Evolutionary conservation across 164 flowering plant species (phyloP).

Genomic region (Chimonanthus salicifolius): DNA sequence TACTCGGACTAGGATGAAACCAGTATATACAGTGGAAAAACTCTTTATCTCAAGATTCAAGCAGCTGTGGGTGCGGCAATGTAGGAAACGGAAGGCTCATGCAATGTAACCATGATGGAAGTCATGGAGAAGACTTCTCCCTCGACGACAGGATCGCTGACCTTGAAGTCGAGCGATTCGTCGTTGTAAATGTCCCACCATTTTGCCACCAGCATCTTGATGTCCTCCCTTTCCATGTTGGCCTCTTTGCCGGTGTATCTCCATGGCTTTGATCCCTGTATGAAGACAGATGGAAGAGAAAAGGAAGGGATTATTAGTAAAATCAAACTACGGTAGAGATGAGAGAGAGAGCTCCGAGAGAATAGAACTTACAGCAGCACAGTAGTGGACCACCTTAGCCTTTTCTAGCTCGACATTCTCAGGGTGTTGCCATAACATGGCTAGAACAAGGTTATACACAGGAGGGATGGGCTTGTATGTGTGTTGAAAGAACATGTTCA

Average conservation of each 20-base stretch:
- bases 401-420: constrained; percentile 35
- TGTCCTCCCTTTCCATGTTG: constrained; percentile 74
- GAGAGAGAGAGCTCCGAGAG: no score
- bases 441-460: constrained; percentile 43
- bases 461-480: constrained; percentile 44
- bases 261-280: constrained; percentile 77
- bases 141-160: no score
- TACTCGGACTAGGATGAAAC: no score
- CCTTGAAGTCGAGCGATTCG: constrained; percentile 41
- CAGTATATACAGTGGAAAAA: no score
- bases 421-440: constrained; percentile 62
- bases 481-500: constrained; percentile 54
- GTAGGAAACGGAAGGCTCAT: no score
- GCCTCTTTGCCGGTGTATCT: constrained; percentile 72
- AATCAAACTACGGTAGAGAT: background rate
- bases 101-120: no score
- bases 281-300: background rate
- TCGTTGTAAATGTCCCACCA: constrained; percentile 76
- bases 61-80: no score
- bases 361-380: constrained; percentile 39
- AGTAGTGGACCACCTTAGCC: constrained; percentile 53
- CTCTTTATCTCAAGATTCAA: no score
- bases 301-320: background rate
- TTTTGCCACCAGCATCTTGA: constrained; percentile 56
- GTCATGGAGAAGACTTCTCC: no score